Evolutionary conservation across 768 basidiomycete genomes (phyloP).

Genomic region (Tulasnella sp.): DNA sequence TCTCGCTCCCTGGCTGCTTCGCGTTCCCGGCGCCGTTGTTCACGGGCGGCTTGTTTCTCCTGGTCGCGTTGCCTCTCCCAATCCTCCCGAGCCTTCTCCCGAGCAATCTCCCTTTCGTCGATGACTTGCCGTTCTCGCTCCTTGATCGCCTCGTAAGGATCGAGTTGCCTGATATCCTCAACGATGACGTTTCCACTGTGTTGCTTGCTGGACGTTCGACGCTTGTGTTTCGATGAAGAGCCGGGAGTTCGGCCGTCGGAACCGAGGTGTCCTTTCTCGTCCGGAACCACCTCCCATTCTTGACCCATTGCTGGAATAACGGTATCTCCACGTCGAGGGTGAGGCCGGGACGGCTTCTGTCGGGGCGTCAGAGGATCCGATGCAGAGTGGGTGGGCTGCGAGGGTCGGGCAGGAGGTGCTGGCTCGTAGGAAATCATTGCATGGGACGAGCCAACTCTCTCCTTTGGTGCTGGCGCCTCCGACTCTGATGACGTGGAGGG

Average conservation of each 20-base stretch:
- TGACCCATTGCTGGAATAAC: constrained; percentile 12
- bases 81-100: constrained; percentile 7
- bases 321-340: constrained; percentile 20
- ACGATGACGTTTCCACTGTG: constrained; percentile 11
- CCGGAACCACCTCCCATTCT: constrained; percentile 18
- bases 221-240: background rate
- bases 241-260: background rate
- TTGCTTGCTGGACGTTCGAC: constrained; percentile 19
- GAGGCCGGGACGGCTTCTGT: background rate
- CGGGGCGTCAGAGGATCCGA: constrained; percentile 14
- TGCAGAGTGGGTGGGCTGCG: constrained; percentile 7
- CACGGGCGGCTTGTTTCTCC: constrained; percentile 6
- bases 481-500: constrained; percentile 2
- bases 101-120: constrained; percentile 17
- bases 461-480: background rate
- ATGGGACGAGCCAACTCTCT: constrained; percentile 3
- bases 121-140: constrained; percentile 20
- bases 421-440: constrained; percentile 16
- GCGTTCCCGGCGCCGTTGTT: background rate
- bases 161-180: constrained; percentile 7
- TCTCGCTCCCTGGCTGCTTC: background rate
- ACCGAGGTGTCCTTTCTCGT: background rate
- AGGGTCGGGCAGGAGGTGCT: constrained; percentile 9
- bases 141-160: constrained; percentile 2
- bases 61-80: constrained; percentile 2